Conservation (phyloP, 805 yeast species). For the Zygotorulaspora florentina region DNA sequence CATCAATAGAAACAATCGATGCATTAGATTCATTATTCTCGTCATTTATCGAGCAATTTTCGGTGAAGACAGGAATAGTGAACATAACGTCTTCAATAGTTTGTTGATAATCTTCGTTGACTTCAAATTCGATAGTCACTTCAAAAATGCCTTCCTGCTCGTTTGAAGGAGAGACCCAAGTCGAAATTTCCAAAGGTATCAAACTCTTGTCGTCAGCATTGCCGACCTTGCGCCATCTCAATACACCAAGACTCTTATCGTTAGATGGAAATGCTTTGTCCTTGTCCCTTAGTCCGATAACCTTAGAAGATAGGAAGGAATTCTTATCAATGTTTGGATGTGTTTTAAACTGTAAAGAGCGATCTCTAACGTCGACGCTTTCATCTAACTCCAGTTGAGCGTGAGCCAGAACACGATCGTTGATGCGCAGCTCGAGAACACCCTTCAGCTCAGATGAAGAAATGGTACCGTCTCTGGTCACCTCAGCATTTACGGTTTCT, state of each 20-base stretch:
- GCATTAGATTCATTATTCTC: conserved; percentile 49
- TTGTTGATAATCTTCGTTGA: conserved; percentile 45
- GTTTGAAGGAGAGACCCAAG: conserved; percentile 73
- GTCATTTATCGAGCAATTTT: conserved; percentile 48
- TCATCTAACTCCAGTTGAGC: conserved; percentile 58
- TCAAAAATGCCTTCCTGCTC: conserved; percentile 53
- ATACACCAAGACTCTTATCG: conserved; percentile 84
- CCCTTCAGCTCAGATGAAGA: conserved; percentile 78
- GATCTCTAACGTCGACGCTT: conserved; percentile 43
- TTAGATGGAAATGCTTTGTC: conserved; percentile 83
- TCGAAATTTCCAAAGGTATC: conserved; percentile 69
- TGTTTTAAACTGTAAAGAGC: conserved; percentile 69
- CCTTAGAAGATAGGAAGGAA: conserved; percentile 51
- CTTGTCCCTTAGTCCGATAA: conserved; percentile 72
- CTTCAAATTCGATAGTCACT: conserved; percentile 87
- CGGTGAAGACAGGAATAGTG: conserved; percentile 63
- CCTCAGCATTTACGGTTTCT: conserved; percentile 73
- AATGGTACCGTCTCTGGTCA: conserved; percentile 79
- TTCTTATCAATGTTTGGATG: conserved; percentile 93
- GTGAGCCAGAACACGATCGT: conserved; percentile 64
- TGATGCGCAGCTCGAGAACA: conserved; percentile 82
- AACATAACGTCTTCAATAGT: conserved; percentile 47
- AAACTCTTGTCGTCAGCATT: conserved; percentile 50
- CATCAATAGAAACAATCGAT: conserved; percentile 52
- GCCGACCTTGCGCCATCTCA: conserved; percentile 84